Evolutionary conservation across 306 rosid species (phyloP).

Genomic region (Trifolium subterraneum): DNA sequence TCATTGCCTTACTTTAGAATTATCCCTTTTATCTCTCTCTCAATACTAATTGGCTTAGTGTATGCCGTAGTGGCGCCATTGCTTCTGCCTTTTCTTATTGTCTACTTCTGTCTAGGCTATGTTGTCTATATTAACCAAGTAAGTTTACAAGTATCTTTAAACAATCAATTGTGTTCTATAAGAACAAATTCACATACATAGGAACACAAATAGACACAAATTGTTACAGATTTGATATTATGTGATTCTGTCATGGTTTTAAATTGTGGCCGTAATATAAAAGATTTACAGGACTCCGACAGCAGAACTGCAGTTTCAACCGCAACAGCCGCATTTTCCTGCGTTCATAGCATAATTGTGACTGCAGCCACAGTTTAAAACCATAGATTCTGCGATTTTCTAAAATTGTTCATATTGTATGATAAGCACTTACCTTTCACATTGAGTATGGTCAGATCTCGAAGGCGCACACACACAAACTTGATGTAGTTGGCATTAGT

Average conservation of each 20-base stretch:
- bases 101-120: slow-evolving; percentile 91
- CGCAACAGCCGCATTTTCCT: not conserved
- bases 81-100: slow-evolving; percentile 81
- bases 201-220: slow-evolving; percentile 3
- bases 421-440: too few species aligned
- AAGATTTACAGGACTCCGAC: too few species aligned
- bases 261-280: too few species aligned
- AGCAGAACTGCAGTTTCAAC: too few species aligned
- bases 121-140: slow-evolving; percentile 70
- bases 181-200: not conserved
- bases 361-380: not conserved
- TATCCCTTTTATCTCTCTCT: slow-evolving; percentile 74
- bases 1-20: slow-evolving; percentile 78
- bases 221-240: not conserved
- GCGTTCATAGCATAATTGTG: too few species aligned
- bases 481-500: not conserved
- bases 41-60: slow-evolving; percentile 79
- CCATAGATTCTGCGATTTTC: not conserved
- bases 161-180: not conserved
- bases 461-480: not conserved
- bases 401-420: not conserved
- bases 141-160: slow-evolving; percentile 15
- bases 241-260: too few species aligned
- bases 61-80: slow-evolving; percentile 85
- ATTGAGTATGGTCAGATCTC: not conserved